Evolutionary conservation across 345 rosid genomes (phyloP).

Genomic region (Linum tenue): DNA sequence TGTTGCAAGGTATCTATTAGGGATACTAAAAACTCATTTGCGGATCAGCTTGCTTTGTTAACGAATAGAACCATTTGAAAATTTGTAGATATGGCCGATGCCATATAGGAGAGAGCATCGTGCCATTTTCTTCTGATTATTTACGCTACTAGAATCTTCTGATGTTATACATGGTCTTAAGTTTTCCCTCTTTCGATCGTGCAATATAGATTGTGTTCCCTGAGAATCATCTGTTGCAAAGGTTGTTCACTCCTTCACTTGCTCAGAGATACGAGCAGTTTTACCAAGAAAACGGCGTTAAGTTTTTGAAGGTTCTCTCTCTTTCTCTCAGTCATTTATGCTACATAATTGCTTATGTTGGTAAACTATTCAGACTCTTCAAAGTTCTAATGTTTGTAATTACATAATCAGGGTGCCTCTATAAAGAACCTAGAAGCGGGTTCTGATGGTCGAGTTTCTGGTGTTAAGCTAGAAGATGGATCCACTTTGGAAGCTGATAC

Average conservation of each 20-base stretch:
- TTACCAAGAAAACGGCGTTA: conserved; percentile 74
- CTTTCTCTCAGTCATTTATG: background rate
- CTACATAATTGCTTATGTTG: background rate
- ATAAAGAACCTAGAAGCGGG: conserved; percentile 71
- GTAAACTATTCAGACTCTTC: background rate
- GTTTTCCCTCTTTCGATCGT: conserved; percentile 2
- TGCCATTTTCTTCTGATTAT: too few relatives aligned
- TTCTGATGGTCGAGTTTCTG: conserved; percentile 63
- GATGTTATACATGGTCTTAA: background rate
- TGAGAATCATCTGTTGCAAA: conserved; percentile 73
- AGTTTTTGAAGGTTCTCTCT: conserved; percentile 49
- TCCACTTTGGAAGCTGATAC: conserved; percentile 76
- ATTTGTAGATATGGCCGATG: too few relatives aligned
- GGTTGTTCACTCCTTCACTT: conserved; percentile 89
- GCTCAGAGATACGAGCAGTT: conserved; percentile 74
- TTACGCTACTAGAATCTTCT: background rate
- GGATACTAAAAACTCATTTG: background rate
- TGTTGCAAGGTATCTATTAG: background rate
- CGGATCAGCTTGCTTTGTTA: background rate
- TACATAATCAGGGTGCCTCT: conserved; percentile 51
- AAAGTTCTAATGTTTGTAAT: conserved; percentile 12
- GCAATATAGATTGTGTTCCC: conserved; percentile 65
- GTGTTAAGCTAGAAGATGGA: conserved; percentile 77
- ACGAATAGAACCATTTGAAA: background rate
- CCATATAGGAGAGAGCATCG: too few relatives aligned